These are phyloP conservation scores for Solanum verrucosum DNA, from an alignment of 257 asterid genomes.

Conservation along the genomic window DNA sequence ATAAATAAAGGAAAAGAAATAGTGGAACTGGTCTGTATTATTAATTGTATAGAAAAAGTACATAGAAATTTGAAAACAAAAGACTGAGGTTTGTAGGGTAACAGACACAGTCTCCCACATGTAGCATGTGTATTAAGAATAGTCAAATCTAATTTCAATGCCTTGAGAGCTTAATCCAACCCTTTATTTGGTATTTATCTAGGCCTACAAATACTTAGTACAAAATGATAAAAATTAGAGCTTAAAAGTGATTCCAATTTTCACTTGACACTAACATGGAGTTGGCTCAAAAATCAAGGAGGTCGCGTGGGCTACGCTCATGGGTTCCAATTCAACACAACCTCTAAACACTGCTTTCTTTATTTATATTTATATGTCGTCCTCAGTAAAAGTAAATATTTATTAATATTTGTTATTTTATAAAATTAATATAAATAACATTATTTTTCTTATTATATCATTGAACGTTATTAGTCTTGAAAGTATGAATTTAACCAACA, in stretches of 20 bases:
- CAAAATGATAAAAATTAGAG: not conserved
- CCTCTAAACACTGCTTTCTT: too few relatives aligned
- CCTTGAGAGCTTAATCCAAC: slow-evolving; percentile 48
- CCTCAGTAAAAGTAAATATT: too few relatives aligned
- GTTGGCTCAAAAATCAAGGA: slow-evolving; percentile 30
- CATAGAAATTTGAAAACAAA: slow-evolving; percentile 14
- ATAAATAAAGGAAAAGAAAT: not conserved
- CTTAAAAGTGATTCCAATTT: not conserved
- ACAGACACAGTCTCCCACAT: slow-evolving; percentile 59
- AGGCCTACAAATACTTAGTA: not conserved
- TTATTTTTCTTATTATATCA: too few relatives aligned
- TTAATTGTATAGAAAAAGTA: slow-evolving; percentile 3
- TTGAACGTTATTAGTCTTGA: too few relatives aligned
- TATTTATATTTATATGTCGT: too few relatives aligned
- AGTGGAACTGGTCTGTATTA: not conserved
- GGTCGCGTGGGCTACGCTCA: slow-evolving; percentile 20
- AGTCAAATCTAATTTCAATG: slow-evolving; percentile 31
- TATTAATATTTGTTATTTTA: too few relatives aligned
- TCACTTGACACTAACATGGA: not conserved
- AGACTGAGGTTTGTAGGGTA: slow-evolving; percentile 7
- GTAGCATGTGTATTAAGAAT: slow-evolving; percentile 68
- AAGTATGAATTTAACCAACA: too few relatives aligned
- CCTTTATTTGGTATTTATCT: slow-evolving; percentile 2
- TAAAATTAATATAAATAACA: too few relatives aligned
- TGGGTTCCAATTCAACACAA: not conserved